These are phyloP conservation scores for Arctium minus DNA, from an alignment of 129 eudicot species.

Conservation along the genomic window DNA sequence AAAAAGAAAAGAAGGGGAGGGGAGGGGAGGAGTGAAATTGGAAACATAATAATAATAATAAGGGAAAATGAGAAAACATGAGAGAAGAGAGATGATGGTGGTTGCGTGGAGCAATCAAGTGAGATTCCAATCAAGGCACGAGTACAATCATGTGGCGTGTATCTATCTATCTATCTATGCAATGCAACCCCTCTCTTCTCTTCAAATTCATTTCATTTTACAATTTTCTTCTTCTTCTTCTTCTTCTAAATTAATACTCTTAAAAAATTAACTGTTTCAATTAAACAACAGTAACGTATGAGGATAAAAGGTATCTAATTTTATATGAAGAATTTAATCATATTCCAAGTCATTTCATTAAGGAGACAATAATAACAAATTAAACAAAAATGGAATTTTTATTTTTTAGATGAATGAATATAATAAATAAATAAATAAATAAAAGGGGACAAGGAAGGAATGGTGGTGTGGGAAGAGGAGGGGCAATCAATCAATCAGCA, in stretches of 20 bases:
- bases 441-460: not conserved
- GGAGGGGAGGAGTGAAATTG: slow-evolving; percentile 6
- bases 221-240: not conserved
- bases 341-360: not conserved
- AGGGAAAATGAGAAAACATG: slow-evolving; percentile 17
- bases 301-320: not conserved
- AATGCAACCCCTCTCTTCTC: slow-evolving; percentile 3
- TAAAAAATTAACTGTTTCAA: too few species aligned
- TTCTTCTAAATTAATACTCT: too few species aligned
- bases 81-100: slow-evolving; percentile 38
- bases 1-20: not conserved
- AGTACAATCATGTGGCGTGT: slow-evolving; percentile 81
- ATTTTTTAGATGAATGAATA: not conserved
- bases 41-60: slow-evolving; percentile 22
- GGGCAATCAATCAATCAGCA: slow-evolving; percentile 10
- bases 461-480: slow-evolving; percentile 17
- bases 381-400: not conserved
- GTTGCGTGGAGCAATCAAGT: slow-evolving; percentile 62
- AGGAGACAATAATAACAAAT: not conserved
- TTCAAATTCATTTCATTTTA: not conserved
- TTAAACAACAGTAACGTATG: not conserved
- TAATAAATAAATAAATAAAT: too few species aligned
- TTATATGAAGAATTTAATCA: not conserved
- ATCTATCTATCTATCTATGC: too few species aligned
- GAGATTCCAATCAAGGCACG: slow-evolving; percentile 50